Base-by-base conservation (phyloP, 345 rosid genomes). In the Arabis hirsuta region DNA sequence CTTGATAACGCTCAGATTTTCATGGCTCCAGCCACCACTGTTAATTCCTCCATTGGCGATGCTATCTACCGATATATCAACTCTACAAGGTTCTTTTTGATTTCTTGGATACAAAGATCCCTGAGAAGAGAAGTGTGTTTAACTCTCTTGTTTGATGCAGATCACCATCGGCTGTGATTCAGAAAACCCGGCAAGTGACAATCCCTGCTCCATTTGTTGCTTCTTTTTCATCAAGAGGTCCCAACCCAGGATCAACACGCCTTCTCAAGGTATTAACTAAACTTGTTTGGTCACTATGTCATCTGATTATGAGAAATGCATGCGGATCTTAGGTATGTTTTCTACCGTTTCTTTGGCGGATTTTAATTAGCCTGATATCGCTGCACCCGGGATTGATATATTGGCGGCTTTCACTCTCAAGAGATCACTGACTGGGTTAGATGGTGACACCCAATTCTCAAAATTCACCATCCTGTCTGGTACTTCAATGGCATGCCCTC, bases 401-500 rank as follows among this genome's bases (percentile, higher is more conserved):
- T 78, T 93, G 79, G 98, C 97, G 14, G 81, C 98, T 1, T 93
- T 83, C 80, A 93, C 96, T n/a, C 96, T 80, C 4, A 9, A 84
- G 80, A 86, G 73, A 55, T 81, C 98, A 12, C 84, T 93, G 52
- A 93, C 97, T 0, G 98, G 98, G 13, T 44, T 80, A 58, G 82
- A 78, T 81, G 98, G 97, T 1, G 98, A 93, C 76, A 90, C 90
- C 11, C 97, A 84, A 29, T 73, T 77, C 80, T 85, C 97, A 3
- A 80, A 84, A 62, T 93, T 85, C 73, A 81, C 88, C 9, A 70
- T 93, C 31, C 84, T 87, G 84, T 93, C 98, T 0, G 98, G 98
- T 1, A 93, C 98, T 62, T 90, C 98, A 68, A 93, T 93, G 98
- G 84, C 98, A 0, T 84, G 92, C 55, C 98, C 97, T 26, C 98